A percentile compares a stretch with the other conserved stretches of the same genome.
Conservation (phyloP, 805 yeast genomes). For the Metschnikowia drakensbergensis region DNA sequence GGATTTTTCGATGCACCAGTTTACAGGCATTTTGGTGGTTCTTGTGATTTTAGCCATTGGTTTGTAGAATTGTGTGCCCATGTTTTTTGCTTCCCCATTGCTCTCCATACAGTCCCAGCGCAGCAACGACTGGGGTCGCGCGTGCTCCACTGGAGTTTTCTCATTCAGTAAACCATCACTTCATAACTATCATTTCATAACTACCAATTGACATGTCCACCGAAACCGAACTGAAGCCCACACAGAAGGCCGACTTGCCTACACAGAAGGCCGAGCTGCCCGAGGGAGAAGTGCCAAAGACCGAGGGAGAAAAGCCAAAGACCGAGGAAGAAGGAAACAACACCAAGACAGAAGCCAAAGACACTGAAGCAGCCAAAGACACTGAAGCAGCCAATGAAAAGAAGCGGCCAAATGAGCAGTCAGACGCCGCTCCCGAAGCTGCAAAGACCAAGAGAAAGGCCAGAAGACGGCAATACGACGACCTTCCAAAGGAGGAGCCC, state of each 20-base stretch:
- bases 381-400: background rate
- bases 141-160: background rate
- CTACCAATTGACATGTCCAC: background rate
- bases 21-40: too few relatives aligned
- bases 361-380: background rate
- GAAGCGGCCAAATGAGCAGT: background rate
- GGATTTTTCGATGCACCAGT: too few relatives aligned
- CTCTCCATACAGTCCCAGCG: background rate
- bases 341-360: constrained; percentile 1
- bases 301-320: constrained; percentile 8
- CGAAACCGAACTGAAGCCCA: constrained; percentile 1
- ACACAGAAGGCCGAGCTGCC: constrained; percentile 1
- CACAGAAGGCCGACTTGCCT: background rate
- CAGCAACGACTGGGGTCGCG: background rate
- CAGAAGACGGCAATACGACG: constrained; percentile 61
- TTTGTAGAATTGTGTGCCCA: too few relatives aligned
- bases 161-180: too few relatives aligned
- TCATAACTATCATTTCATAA: too few relatives aligned
- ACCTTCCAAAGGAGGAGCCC: constrained; percentile 47
- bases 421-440: constrained; percentile 11
- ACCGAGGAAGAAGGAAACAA: constrained; percentile 13
- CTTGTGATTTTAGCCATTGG: too few relatives aligned
- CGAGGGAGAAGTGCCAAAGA: constrained; percentile 7
- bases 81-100: background rate
- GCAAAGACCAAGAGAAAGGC: constrained; percentile 44